These are phyloP conservation scores for Pugionium dolabratum DNA, from an alignment of 345 rosid species.

Conservation along the genomic window DNA sequence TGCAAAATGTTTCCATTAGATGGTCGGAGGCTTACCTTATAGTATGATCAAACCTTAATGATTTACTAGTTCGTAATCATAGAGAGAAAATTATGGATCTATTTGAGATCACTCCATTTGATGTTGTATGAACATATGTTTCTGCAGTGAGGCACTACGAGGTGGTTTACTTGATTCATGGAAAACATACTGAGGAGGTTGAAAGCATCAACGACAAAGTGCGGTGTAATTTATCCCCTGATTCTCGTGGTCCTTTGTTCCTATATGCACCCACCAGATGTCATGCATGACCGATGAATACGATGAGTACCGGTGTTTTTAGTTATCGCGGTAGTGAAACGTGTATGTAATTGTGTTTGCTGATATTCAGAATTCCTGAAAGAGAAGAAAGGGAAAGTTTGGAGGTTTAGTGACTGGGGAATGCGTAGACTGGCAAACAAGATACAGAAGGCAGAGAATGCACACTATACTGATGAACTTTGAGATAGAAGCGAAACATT, in stretches of 20 bases:
- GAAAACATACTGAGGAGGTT: slow-evolving; percentile 79
- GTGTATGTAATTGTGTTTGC: slow-evolving; percentile 2
- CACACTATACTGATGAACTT: slow-evolving; percentile 93
- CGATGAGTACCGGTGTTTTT: no score
- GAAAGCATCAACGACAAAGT: slow-evolving; percentile 71
- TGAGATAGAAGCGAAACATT: slow-evolving; percentile 79
- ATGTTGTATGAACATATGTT: slow-evolving; percentile 12
- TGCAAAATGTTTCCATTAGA: not conserved
- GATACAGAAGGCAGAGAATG: slow-evolving; percentile 78
- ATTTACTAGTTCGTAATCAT: not conserved
- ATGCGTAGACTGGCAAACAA: slow-evolving; percentile 84
- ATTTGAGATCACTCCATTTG: slow-evolving; percentile 1
- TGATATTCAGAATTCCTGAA: slow-evolving; percentile 59
- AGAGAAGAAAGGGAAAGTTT: slow-evolving; percentile 81
- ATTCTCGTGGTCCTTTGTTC: slow-evolving; percentile 13
- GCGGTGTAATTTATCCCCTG: slow-evolving; percentile 47
- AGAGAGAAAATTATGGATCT: slow-evolving; percentile 1
- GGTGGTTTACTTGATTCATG: slow-evolving; percentile 91
- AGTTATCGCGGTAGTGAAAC: not conserved
- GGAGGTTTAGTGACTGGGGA: slow-evolving; percentile 95
- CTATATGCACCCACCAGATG: not conserved
- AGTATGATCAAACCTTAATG: not conserved
- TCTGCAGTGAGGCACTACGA: slow-evolving; percentile 88
- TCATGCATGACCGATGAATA: not conserved
- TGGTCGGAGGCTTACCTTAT: not conserved